These are phyloP conservation scores for Fusarium mundagurra DNA, from an alignment of 2,329 filamentous ascomycete genomes.

Conservation along the genomic window DNA sequence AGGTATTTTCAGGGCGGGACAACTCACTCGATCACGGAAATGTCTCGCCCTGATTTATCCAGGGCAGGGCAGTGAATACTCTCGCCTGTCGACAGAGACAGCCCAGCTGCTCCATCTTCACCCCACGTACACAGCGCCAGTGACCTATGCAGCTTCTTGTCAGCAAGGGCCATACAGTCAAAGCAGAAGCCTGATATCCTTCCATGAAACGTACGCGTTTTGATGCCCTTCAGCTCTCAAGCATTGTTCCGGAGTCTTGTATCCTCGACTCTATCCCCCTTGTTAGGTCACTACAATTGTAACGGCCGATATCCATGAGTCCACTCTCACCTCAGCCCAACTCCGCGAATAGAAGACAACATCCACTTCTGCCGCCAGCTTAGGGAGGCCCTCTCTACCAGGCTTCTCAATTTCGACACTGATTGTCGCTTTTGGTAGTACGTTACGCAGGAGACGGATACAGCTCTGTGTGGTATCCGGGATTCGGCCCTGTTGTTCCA, in stretches of 20 bases:
- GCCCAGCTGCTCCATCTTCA: conserved; percentile 54
- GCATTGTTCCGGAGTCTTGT: conserved; percentile 60
- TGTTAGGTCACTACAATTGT: conserved; percentile 24
- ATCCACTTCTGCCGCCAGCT: conserved; percentile 70
- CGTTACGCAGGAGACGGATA: conserved; percentile 63
- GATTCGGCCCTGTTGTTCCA: conserved; percentile 65
- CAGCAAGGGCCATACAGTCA: conserved; percentile 27
- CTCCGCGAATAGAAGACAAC: conserved; percentile 78
- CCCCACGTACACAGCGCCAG: conserved; percentile 70
- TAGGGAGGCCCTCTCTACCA: conserved; percentile 64
- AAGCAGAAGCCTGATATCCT: conserved; percentile 4
- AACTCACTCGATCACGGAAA: conserved; percentile 69
- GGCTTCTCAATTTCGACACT: conserved; percentile 82
- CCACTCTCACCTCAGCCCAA: conserved; percentile 71
- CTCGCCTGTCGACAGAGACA: conserved; percentile 45
- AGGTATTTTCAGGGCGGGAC: conserved; percentile 45
- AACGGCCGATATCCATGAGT: conserved; percentile 6
- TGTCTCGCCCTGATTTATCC: conserved; percentile 46
- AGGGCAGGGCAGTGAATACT: conserved; percentile 54
- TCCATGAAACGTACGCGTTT: conserved; percentile 61
- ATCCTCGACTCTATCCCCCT: conserved; percentile 48
- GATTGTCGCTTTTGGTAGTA: conserved; percentile 58
- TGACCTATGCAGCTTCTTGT: conserved; percentile 49
- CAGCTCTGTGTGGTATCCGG: conserved; percentile 69
- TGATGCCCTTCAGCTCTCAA: conserved; percentile 55